These are phyloP conservation scores for Ogataea polymorpha DNA, from an alignment of 805 yeast genomes.

Conservation along the genomic window DNA sequence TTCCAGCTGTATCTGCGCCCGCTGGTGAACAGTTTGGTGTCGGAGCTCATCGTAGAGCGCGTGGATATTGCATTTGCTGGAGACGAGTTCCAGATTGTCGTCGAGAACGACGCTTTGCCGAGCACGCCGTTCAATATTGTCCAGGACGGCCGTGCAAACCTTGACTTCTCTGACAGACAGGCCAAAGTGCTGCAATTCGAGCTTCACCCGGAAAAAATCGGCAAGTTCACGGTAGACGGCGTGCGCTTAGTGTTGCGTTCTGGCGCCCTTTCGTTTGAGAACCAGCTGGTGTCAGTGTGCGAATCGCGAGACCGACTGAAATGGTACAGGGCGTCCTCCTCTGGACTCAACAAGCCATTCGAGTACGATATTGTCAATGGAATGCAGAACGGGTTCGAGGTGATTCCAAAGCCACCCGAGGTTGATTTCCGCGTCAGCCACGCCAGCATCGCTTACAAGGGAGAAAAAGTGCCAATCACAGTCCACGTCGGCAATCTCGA, in stretches of 20 bases:
- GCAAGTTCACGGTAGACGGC: conserved; percentile 23
- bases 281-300: conserved; percentile 9
- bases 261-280: conserved; percentile 15
- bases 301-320: conserved; percentile 6
- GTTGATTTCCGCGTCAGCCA: conserved; percentile 26
- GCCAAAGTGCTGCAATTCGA: conserved; percentile 21
- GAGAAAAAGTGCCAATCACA: conserved; percentile 29
- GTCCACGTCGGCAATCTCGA: conserved; percentile 32
- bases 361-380: conserved; percentile 18
- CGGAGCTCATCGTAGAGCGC: conserved; percentile 16
- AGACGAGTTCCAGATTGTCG: conserved; percentile 8
- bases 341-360: conserved; percentile 12
- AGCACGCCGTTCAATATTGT: conserved; percentile 8
- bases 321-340: conserved; percentile 17
- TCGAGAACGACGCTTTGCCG: conserved; percentile 15
- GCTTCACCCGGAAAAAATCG: conserved; percentile 23
- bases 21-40: conserved; percentile 23
- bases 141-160: conserved; percentile 8
- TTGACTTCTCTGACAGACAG: conserved; percentile 15
- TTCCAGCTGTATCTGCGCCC: conserved; percentile 35
- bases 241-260: conserved; percentile 15
- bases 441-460: conserved; percentile 29
- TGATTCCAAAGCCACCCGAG: conserved; percentile 40
- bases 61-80: conserved; percentile 22
- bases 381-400: conserved; percentile 22